These are phyloP conservation scores for Mortierella sp. DNA, from an alignment of 371 early-diverging fungal species.

Conservation along the genomic window DNA sequence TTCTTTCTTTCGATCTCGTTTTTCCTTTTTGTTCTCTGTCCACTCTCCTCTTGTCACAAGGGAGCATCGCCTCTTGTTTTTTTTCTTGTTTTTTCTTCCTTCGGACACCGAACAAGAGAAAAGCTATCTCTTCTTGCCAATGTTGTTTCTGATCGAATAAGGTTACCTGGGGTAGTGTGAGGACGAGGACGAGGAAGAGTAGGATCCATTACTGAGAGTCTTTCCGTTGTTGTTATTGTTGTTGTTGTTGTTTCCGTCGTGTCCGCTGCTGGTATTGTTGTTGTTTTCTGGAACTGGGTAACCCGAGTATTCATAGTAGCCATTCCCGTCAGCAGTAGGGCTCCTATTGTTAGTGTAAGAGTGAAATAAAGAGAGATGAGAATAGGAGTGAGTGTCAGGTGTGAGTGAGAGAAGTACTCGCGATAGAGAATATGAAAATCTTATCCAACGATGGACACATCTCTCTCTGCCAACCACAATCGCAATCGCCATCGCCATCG, in stretches of 20 bases:
- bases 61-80: not conserved
- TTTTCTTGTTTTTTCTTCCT: not conserved
- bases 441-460: not conserved
- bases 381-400: not conserved
- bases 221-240: constrained; percentile 13
- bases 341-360: constrained; percentile 17
- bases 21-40: not conserved
- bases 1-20: not conserved
- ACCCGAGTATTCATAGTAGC: constrained; percentile 12
- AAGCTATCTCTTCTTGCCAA: not conserved
- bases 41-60: not conserved
- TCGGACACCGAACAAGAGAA: not conserved
- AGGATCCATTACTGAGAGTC: constrained; percentile 39
- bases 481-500: constrained; percentile 10
- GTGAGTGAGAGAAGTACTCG: not conserved
- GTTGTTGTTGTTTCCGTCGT: constrained; percentile 7
- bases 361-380: not conserved
- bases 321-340: constrained; percentile 31
- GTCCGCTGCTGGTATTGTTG: no score
- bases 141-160: not conserved
- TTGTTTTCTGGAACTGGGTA: constrained; percentile 26
- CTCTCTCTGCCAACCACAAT: not conserved
- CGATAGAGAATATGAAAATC: not conserved
- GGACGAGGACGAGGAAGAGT: constrained; percentile 47
- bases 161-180: constrained; percentile 41